phyloP scores from a whole-genome alignment of 306 rosid genomes.

The Vigna unguiculata region DNA sequence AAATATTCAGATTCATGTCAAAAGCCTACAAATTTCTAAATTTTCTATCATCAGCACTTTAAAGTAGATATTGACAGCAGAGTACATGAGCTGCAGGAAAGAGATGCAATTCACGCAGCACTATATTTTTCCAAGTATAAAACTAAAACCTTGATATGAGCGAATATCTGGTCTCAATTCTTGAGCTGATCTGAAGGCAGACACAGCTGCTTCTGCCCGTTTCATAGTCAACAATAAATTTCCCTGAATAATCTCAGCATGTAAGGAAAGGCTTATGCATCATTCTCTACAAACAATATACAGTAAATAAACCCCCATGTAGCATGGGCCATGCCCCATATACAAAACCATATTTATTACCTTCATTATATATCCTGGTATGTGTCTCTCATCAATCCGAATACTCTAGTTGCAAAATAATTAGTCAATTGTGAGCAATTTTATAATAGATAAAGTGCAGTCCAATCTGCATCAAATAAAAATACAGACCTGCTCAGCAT shows the following conservation, averaged over 20 bases:
- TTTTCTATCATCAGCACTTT: conserved; percentile 33
- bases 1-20: conserved; percentile 46
- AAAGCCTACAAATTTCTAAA: conserved; percentile 34
- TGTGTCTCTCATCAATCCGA: conserved; percentile 90
- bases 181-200: conserved; percentile 95
- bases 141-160: conserved; percentile 88
- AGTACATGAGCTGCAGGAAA: conserved; percentile 33
- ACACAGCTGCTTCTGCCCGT: conserved; percentile 85
- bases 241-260: conserved; percentile 63
- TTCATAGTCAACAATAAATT: conserved; percentile 78
- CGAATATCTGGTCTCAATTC: conserved; percentile 99
- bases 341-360: conserved; percentile 53
- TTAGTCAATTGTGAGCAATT: conserved; percentile 45
- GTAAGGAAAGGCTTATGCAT: conserved; percentile 12
- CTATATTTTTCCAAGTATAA: conserved; percentile 20
- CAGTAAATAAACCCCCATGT: conserved; percentile 19
- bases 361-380: conserved; percentile 94
- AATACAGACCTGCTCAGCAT: conserved; percentile 86
- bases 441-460: conserved; percentile 36
- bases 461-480: conserved; percentile 35
- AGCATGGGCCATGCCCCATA: conserved; percentile 11
- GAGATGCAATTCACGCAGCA: conserved; percentile 41
- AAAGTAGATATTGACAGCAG: conserved; percentile 31
- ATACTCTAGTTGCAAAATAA: conserved; percentile 72
- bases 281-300: conserved; percentile 28